Evolutionary conservation across 345 rosid species (phyloP), one percentile per base, ranked within the genome.

Genomic region (Kandelia obovata): DNA sequence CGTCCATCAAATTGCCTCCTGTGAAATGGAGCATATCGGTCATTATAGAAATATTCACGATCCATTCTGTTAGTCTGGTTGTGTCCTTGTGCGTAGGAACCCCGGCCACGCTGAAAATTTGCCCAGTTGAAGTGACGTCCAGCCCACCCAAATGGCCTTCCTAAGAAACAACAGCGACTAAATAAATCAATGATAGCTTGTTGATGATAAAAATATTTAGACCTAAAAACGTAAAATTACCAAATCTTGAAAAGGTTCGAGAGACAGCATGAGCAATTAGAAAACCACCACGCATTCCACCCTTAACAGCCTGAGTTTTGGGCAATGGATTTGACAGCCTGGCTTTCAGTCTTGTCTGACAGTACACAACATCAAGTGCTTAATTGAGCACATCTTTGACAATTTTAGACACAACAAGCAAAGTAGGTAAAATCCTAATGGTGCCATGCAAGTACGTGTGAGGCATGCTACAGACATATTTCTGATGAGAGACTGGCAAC

Each of bases 311-410:
- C 73, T 87, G 91, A 46, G 87, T 81, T 80, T 87, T 87, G 30
- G 92, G 92, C 81, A 77, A 46, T n/a, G 89, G 92, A 82, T 87
- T 87, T 59, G 89, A 87, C 53, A 87, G 81, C 81, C 89, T 83
- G 62, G 86, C 92, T 80, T 76, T 85, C 46, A 87, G 70, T 78
- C 77, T 87, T 21, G 56, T 66, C 87, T 87, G 79, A 19, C 57
- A 71, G 63, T 8, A 68, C 57, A 73, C 25, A 58, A 52, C 25
- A 52, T 21, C 58, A 65, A 52, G 53, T 64, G 30, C 34, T 77
- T 71, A 73, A 46, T 72, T 72, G 34, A 55, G 30, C 51, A 35
- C 56, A 64, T 58, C 53, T 60, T 58, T 21, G 6, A 67, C 58
- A n/a, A 43, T 28, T 31, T 61, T 34, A 53, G 17, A 34, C 2